Base-by-base conservation (phyloP, 2,329 filamentous ascomycete species). In the Zopfia rhizophila region DNA sequence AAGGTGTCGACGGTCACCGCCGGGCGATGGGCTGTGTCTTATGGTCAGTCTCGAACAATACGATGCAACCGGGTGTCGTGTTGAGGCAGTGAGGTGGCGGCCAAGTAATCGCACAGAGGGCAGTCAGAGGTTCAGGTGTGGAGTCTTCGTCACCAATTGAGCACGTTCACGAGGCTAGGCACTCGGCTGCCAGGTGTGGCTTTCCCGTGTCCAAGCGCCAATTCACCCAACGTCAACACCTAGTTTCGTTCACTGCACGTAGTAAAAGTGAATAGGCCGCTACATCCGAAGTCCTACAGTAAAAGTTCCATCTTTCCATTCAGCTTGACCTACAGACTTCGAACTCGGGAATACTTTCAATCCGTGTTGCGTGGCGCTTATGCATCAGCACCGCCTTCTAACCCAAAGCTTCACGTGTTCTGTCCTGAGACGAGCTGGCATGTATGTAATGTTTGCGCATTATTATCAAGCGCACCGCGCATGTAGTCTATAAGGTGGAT, bases 401-500 rank as follows among this genome's bases (percentile, higher is more conserved):
- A n/a, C n/a, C n/a, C n/a, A n/a, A n/a, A n/a, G n/a, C n/a, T 4
- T 17, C 13, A 12, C 7, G 31, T 35, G n/a, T 12, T 17, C 16
- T 35, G 6, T 35, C 31, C 19, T 35, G 31, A n/a, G 17, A 4
- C 33, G 35, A 5, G 4, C 5, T 23, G 10, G 12, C 13, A 42
- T 42, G 8, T 18, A 29, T n/a, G 5, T 19, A 18, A 41, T 43
- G 24, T 35, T 40, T 65, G 59, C 55, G 53, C 39, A 61, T 66
- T 67, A n/a, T n/a, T n/a, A 60, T 65, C 55, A 53, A 53, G 61
- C 60, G 58, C 63, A 60, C 60, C 51, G 60, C 56, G 63, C 61
- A 63, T 63, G 51, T 64, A 70, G 60, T 71, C 68, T 71, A 71
- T 44, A 53, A 40, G 45, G 64, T 59, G 67, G 67, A 72, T 66